Evolutionary conservation across 352 stramenopile genomes (phyloP), one percentile per base, ranked within the genome.

Genomic region (Globisporangium paroecandrum): DNA sequence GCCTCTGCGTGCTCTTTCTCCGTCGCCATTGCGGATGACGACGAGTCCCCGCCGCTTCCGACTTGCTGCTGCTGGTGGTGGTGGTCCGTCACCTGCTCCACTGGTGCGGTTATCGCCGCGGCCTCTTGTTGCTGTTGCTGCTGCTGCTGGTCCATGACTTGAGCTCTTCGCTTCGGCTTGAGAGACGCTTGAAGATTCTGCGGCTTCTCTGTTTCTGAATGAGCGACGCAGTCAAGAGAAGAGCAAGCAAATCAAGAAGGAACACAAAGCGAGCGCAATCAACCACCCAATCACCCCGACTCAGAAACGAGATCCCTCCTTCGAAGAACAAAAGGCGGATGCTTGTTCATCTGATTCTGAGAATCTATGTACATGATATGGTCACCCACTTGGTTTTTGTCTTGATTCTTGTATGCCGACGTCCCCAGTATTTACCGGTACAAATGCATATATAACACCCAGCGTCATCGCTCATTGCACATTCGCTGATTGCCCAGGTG

Each of bases 161-260:
- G 27, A 29, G 36, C 38, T 13, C 38, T 47, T 47, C 20, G 8
- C 55, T 24, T 43, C 55, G 27, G 6, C 27, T 60, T 20, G 27
- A 5, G 29, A 60, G 55, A 46, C 55, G 55, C 55, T 61, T 61
- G 55, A 27, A 61, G 55, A 61, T 61, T 61, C 29, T 9, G 29
- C 54, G 34, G 25, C 27, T 59, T 41, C 53, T 58, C 27, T 12
- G 15, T n/a, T 29, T 27, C 29, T 27, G 55, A 46, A 22, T 25
- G 25, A 38, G 6, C 9, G 27, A 27, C 15, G 22, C 25, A 24
- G 5, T 34, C 27, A 59, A 59, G 54, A 59, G 54, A 59, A 59
- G 5, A 29, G 1, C 10, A 58, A 12, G 5, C 25, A 25, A 41
- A 58, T 38, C 53, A 38, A 58, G 43, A 51, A 38, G 10, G 51